Evolutionary conservation across 495 filamentous ascomycete species (phyloP).

Genomic region (Penicillium angulare): DNA sequence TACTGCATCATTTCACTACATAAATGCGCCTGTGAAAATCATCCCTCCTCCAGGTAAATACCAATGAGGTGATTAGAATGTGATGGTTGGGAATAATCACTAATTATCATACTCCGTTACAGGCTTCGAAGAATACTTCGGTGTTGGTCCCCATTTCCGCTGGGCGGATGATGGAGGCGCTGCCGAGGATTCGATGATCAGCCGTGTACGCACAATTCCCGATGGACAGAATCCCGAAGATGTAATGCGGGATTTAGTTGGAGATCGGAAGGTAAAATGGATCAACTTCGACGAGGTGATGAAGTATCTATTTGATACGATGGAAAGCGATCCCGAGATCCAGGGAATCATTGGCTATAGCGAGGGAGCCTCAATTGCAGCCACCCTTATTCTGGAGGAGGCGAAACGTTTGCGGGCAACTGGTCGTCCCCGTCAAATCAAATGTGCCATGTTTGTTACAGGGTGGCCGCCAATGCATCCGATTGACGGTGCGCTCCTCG

Average conservation of each 20-base stretch:
- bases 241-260: slow-evolving; percentile 41
- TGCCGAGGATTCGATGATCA: slow-evolving; percentile 46
- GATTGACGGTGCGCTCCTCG: slow-evolving; percentile 40
- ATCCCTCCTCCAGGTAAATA: slow-evolving; percentile 39
- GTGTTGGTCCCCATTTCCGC: slow-evolving; percentile 48
- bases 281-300: slow-evolving; percentile 22
- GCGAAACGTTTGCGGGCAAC: slow-evolving; percentile 28
- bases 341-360: slow-evolving; percentile 59
- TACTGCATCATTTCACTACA: slow-evolving; percentile 45
- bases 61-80: neutral
- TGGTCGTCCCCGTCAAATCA: slow-evolving; percentile 45
- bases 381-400: slow-evolving; percentile 52
- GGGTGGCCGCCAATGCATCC: slow-evolving; percentile 53
- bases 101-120: neutral
- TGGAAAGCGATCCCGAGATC: slow-evolving; percentile 26
- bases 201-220: slow-evolving; percentile 49
- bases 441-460: slow-evolving; percentile 55
- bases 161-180: slow-evolving; percentile 47
- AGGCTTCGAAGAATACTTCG: slow-evolving; percentile 54
- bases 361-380: slow-evolving; percentile 58
- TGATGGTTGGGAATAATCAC: neutral
- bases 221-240: slow-evolving; percentile 48
- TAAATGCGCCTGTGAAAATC: slow-evolving; percentile 43
- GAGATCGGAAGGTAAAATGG: slow-evolving; percentile 21
- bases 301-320: slow-evolving; percentile 24